Base-by-base conservation (phyloP, 2,329 filamentous ascomycete species). In the Colletotrichum orbiculare region DNA sequence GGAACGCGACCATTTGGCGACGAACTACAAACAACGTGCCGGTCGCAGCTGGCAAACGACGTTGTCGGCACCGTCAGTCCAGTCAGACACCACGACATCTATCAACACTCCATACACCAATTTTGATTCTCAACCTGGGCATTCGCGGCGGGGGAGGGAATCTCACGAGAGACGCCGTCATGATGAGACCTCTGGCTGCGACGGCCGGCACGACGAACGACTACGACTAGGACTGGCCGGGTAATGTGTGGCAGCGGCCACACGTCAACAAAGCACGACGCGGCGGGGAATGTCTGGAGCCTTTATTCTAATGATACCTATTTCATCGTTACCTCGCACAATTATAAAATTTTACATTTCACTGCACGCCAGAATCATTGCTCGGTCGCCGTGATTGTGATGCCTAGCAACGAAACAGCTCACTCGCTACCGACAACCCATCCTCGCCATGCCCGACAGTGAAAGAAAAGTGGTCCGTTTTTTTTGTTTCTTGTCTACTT, bases 241-340 rank as follows among this genome's bases (percentile, higher is more conserved):
- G 52, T 62, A 62, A 62, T 56, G 37, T 52, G 58, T 56, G 58
- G 62, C 15, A 47, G 52, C 46, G 52, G 62, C 39, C 46, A 50
- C 7, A 52, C 52, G 47, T 65, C 48, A 25, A 25, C 25, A 62
- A 49, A 52, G 41, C 35, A 49, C 50, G 58, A 65, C 34, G 58
- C 52, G 25, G 52, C 62, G 45, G 35, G 56, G 15, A 39, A 60
- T 53, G 39, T 60, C 53, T 45, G 38, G n/a, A 38, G 41, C 41
- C 15, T 10, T 46, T 53, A 25, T 60, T 58, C 54, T 60, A 53
- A 60, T 60, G 53, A 57, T 61, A 62, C 52, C 59, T 62, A 62
- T 53, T 56, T 42, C 60, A 53, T 47, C 10, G 41, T 62, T 62
- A 15, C 62, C 39, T 25, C 25, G 3, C 25, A 25, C 25, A 25